These are phyloP conservation scores for Lophiotrema nucula DNA, from an alignment of 495 filamentous ascomycete genomes.

Conservation along the genomic window DNA sequence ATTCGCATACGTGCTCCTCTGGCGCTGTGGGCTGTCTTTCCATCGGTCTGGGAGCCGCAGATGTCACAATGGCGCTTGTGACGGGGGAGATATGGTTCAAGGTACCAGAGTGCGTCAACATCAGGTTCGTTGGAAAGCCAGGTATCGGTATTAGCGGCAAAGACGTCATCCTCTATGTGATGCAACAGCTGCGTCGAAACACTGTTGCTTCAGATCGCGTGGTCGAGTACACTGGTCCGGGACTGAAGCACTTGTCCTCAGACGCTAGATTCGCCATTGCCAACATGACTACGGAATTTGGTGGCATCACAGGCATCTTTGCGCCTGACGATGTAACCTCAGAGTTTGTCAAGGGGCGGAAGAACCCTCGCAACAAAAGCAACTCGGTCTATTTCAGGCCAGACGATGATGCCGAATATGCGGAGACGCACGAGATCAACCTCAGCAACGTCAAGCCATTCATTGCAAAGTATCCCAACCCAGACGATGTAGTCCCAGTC, in stretches of 20 bases:
- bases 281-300: conserved; percentile 54
- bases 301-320: conserved; percentile 48
- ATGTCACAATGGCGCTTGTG: conserved; percentile 48
- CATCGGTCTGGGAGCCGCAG: conserved; percentile 49
- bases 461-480: conserved; percentile 46
- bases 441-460: conserved; percentile 43
- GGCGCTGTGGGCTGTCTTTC: conserved; percentile 45
- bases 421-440: conserved; percentile 41
- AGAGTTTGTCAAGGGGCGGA: conserved; percentile 41
- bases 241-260: conserved; percentile 39
- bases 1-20: conserved; percentile 51
- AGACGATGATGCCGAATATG: conserved; percentile 46
- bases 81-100: conserved; percentile 52
- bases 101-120: conserved; percentile 46
- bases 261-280: conserved; percentile 51
- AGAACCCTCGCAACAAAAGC: conserved; percentile 38
- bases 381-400: conserved; percentile 41
- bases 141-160: conserved; percentile 48
- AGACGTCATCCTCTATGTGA: conserved; percentile 49
- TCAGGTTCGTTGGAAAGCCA: conserved; percentile 42
- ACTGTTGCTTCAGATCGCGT: conserved; percentile 48
- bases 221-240: conserved; percentile 49
- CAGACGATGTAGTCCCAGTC: conserved; percentile 50
- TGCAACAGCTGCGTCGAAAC: conserved; percentile 48
- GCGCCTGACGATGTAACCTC: conserved; percentile 43